Evolutionary conservation across 2,329 filamentous ascomycete species (phyloP), one percentile per base, ranked within the genome.

Genomic region (Microdochium bolleyi): DNA sequence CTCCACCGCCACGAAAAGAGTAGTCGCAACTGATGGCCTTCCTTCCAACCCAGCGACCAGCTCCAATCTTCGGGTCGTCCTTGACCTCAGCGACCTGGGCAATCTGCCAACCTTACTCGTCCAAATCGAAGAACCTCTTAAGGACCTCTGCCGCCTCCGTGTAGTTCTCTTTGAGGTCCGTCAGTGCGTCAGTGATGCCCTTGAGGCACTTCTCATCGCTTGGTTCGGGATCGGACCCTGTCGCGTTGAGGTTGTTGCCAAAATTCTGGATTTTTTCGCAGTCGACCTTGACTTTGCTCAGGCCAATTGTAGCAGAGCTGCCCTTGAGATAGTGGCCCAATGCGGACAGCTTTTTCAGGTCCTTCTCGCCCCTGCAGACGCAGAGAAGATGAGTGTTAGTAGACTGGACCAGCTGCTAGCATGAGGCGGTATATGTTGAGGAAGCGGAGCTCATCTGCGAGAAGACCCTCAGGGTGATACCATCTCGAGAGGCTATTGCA

Each of bases 211-310:
- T 73, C 2, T 83, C 74, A 55, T 85, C 77, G 61, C 94, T 83
- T 1, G 75, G 73, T 65, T 89, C 84, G 53, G 76, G 73, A 41
- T 70, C 70, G 5, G 76, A 78, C 46, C 91, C 91, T 46, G 88
- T 85, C 55, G 89, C 82, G 61, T 92, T 90, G 70, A 92, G 89
- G 62, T 82, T 78, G 63, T 88, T 87, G 60, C 92, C 92, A 67
- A 85, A 95, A 65, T 95, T 87, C 71, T 99, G 92, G 64, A 99
- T 96, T 77, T 95, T 91, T 73, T 97, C 92, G 73, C 94, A 99
- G 57, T 83, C 87, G 64, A 96, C 90, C 68, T 90, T 89, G 63
- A 99, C 87, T 70, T 95, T 95, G 63, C 82, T 86, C 53, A 97
- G 81, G 49, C 94, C 94, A 52, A 99, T 81, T 3, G 94, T 96